Percentiles rank a stretch among this genome's conserved stretches.
These are phyloP conservation scores for Morella rubra DNA, from an alignment of 306 rosid species.

Conservation along the genomic window DNA sequence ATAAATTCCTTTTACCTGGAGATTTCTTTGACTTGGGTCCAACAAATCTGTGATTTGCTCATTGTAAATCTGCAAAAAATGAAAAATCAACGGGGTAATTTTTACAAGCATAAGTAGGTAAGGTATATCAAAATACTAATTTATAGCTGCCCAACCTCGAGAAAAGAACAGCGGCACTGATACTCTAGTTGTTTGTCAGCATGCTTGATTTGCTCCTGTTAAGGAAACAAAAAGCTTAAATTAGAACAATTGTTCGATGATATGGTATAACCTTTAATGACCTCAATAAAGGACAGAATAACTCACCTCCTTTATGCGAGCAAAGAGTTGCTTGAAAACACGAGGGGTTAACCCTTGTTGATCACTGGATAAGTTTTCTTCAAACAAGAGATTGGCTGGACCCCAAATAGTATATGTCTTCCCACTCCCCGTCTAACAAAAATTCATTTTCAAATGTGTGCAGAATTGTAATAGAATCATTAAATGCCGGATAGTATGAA, in stretches of 20 bases:
- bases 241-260: constrained; percentile 14
- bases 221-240: constrained; percentile 26
- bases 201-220: constrained; percentile 87
- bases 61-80: constrained; percentile 79
- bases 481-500: not conserved
- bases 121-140: constrained; percentile 22
- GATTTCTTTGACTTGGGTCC: constrained; percentile 82
- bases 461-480: constrained; percentile 5
- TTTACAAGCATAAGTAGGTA: constrained; percentile 10
- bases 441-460: constrained; percentile 16
- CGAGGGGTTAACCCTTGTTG: constrained; percentile 92
- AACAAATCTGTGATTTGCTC: constrained; percentile 95
- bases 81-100: constrained; percentile 27
- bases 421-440: constrained; percentile 87
- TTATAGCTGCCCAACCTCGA: constrained; percentile 58
- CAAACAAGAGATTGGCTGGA: constrained; percentile 82
- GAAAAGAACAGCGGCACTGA: constrained; percentile 91
- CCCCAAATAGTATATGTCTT: constrained; percentile 99
- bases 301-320: constrained; percentile 79
- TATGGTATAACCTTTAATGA: constrained; percentile 9
- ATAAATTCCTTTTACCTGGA: constrained; percentile 53
- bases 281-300: constrained; percentile 16
- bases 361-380: constrained; percentile 56
- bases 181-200: constrained; percentile 80
- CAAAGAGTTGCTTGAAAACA: constrained; percentile 80